Evolutionary conservation across 805 yeast species (phyloP), one percentile per base, ranked within the genome.

Genomic region (Starmerella gropengiesseri): DNA sequence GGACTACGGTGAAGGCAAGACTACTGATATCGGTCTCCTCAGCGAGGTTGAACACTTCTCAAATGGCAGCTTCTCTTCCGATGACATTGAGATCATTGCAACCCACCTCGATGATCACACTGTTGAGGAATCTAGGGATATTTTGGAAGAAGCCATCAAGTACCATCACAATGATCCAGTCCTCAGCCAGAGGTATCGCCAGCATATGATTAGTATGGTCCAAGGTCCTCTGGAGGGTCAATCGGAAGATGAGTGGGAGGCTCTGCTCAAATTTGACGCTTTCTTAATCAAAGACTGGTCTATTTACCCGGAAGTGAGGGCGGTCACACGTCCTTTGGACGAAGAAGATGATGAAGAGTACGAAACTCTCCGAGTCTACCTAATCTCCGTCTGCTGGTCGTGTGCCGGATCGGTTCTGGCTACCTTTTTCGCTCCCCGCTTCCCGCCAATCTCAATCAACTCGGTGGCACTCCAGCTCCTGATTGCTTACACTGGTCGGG

Each of bases 221-320:
- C 19, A 34, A 1, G 46, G 45, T 3, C 37, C 45, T 11, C 3
- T 7, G 5, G 31, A n/a, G 1, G 39, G 30, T 8, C 35, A 39
- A 8, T 23, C 31, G 7, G 38, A 32, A 4, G 62, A 62, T 4
- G 54, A 53, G 14, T 48, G 46, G 44, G 49, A 44, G 17, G 19
- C 32, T 1, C n/a, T 31, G 18, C 37, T 48, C 26, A 62, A 60
- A 41, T 54, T 66, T 20, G 68, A 69, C 45, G 75, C 75, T 3
- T 67, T 65, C 18, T 54, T 71, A 33, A 62, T 61, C 37, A 33
- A 47, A 30, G 60, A 55, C 46, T 70, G 68, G 57, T 73, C 79
- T 0, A 78, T 78, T 5, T 75, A 75, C 47, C 77, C 79, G 3
- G 79, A 75, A 53, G 76, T 76, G 14, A 60, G 81, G 23, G 69